Evolutionary conservation across 2,329 filamentous ascomycete species (phyloP).

Genomic region (Penicillium sp.): DNA sequence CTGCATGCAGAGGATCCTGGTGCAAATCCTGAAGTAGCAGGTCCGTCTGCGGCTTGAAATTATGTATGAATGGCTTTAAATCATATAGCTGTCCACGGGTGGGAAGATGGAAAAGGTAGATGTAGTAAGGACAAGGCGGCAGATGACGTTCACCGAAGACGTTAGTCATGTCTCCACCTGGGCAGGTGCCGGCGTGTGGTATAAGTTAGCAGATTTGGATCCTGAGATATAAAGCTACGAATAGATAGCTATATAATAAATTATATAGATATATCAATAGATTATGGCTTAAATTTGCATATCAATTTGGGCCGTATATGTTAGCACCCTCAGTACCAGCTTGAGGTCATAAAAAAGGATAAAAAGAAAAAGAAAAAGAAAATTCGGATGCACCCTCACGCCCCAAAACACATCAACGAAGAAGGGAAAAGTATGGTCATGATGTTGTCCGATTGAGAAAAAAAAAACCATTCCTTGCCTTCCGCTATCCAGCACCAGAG

Average conservation of each 20-base stretch:
- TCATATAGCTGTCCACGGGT: neutral
- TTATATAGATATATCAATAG: neutral
- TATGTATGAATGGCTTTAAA: neutral
- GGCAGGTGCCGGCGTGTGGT: no score
- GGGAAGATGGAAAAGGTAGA: neutral
- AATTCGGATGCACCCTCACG: neutral
- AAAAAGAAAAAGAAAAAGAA: neutral
- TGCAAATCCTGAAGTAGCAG: conserved; percentile 13
- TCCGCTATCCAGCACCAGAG: neutral
- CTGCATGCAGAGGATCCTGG: conserved; percentile 21
- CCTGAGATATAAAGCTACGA: neutral
- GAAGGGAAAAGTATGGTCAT: neutral
- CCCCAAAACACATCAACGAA: neutral
- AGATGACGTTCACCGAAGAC: neutral
- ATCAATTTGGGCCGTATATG: conserved; percentile 15
- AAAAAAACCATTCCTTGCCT: neutral
- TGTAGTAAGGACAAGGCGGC: neutral
- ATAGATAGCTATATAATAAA: neutral
- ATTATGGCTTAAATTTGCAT: neutral
- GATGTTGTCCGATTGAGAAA: neutral
- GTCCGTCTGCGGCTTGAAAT: conserved; percentile 13
- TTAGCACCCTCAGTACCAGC: conserved; percentile 12
- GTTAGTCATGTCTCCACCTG: no score
- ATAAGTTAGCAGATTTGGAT: no score
- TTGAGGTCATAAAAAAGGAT: conserved; percentile 6